A percentile compares a stretch with the other conserved stretches of the same genome.
Conservation (phyloP, 768 basidiomycete species). For the Russula abietina region DNA sequence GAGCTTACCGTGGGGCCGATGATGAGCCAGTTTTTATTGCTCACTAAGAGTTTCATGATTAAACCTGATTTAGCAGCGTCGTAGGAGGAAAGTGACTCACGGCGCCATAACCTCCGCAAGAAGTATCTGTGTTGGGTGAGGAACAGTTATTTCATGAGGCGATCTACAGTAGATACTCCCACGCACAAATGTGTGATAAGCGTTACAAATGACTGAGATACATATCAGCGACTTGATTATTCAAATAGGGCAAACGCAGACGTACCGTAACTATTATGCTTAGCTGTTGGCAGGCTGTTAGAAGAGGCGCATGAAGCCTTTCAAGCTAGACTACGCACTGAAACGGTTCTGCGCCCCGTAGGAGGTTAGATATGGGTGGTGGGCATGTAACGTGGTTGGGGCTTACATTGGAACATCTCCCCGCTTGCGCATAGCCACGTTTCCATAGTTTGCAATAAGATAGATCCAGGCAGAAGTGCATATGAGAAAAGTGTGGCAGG, state of each 20-base stretch:
- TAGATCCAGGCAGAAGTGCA: slow-evolving; percentile 22
- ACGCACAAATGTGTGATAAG: slow-evolving; percentile 21
- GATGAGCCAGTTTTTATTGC: slow-evolving; percentile 23
- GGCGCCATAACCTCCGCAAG: slow-evolving; percentile 11
- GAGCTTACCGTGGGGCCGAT: slow-evolving; percentile 14
- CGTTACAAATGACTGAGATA: slow-evolving; percentile 13
- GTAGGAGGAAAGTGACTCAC: slow-evolving; percentile 8
- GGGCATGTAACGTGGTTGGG: background rate
- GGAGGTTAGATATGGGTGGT: background rate
- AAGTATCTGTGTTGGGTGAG: slow-evolving; percentile 15
- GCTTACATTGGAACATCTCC: slow-evolving; percentile 20
- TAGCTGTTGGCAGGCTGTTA: slow-evolving; percentile 7
- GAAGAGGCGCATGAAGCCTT: background rate
- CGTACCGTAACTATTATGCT: slow-evolving; percentile 23
- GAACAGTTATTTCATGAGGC: background rate
- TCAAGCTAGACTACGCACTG: slow-evolving; percentile 9
- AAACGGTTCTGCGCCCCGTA: slow-evolving; percentile 11
- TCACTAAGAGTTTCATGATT: slow-evolving; percentile 15
- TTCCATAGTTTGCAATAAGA: slow-evolving; percentile 23
- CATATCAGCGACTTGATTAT: background rate
- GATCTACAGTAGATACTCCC: background rate
- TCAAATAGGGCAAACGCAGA: background rate
- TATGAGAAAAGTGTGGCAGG: slow-evolving; percentile 14
- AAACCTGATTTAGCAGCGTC: background rate
- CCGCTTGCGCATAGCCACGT: background rate